Conservation (phyloP, 2,329 filamentous ascomycete genomes). For the Cercospora sp. region DNA sequence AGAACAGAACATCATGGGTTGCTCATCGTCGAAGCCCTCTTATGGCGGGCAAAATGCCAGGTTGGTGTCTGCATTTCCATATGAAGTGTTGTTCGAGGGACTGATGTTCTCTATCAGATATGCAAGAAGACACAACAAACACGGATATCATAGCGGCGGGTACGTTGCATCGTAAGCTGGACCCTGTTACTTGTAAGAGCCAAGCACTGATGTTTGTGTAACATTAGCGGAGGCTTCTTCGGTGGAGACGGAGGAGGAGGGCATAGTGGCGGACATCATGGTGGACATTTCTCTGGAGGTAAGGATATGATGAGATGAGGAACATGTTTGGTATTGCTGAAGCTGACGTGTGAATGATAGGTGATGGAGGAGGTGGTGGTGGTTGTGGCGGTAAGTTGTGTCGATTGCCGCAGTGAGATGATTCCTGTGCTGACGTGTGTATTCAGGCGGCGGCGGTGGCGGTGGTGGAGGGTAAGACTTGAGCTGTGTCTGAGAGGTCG, state of each 20-base stretch:
- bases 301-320: not conserved
- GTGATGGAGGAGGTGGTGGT: not conserved
- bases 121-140: not conserved
- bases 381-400: not conserved
- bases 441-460: not conserved
- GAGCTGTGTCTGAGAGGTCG: no score
- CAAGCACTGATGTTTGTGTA: not conserved
- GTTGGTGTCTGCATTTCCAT: not conserved
- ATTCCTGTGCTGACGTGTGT: not conserved
- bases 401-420: not conserved
- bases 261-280: not conserved
- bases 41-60: not conserved
- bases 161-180: not conserved
- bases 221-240: not conserved
- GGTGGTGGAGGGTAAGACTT: not conserved
- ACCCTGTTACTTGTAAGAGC: not conserved
- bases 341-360: not conserved
- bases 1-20: not conserved
- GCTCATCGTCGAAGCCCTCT: not conserved
- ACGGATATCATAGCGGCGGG: not conserved
- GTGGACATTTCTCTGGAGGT: not conserved
- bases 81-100: not conserved
- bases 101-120: not conserved
- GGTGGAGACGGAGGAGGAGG: conserved; percentile 3
- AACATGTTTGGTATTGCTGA: not conserved